Evolutionary conservation across 495 filamentous ascomycete species (phyloP), one percentile per base, ranked within the genome.

Genomic region (Cercophora sp.): DNA sequence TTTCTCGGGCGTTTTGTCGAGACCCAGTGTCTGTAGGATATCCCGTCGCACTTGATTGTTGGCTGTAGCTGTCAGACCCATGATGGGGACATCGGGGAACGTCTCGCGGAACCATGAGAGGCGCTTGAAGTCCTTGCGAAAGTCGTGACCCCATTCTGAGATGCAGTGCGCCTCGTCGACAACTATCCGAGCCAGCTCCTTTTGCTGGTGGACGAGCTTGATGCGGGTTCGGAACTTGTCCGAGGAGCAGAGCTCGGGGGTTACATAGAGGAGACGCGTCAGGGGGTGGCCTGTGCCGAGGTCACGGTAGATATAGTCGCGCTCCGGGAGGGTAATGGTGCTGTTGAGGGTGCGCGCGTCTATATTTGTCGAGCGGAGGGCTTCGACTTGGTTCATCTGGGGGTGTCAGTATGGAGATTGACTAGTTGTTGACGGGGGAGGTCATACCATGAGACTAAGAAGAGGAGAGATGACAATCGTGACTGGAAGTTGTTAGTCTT

Each of bases 121-220:
- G 20, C 85, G 78, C 58, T 89, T 88, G 69, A 96, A 96, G 26
- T 89, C 85, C 15, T 86, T 87, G n/a, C 92, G 86, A 61, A 97
- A 97, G 66, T 97, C 92, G 65, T 97, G 91, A 15, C 92, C 92
- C 92, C 92, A 97, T 83, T 97, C 91, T 8, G 86, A 91, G 56
- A 97, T 96, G 65, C 92, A 96, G 65, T 97, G 92, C 11, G 92
- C 92, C 71, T 97, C 92, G 69, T 97, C 92, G 40, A 97, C 84
- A 37, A 85, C 92, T 57, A 97, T 81, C 8, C 92, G 83, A 9
- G 85, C 82, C 4, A 97, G 79, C 66, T 96, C 88, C 19, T 82
- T 78, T 66, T 96, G 91, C 39, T 78, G 66, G 63, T 96, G 76
- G n/a, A 96, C 83, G 1, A 85, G 74, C 47, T 74, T 75, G 6